phyloP scores from a whole-genome alignment of 805 yeast species.

The Peterozyma toletana region DNA sequence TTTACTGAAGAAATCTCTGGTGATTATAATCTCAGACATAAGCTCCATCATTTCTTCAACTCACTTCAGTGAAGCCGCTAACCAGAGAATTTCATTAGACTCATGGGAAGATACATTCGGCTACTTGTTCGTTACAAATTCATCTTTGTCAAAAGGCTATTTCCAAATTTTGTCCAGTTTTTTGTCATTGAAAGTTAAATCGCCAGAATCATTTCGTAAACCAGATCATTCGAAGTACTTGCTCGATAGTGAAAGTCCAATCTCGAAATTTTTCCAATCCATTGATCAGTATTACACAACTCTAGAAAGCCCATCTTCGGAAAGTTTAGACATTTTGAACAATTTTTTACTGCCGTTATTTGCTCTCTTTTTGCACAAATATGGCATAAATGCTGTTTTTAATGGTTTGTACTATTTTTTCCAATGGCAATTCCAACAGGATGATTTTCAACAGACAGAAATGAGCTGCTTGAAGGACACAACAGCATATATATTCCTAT shows the following conservation, averaged over 20 bases:
- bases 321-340: background rate
- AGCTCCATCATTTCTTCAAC: slow-evolving; percentile 4
- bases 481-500: slow-evolving; percentile 17
- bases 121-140: slow-evolving; percentile 4
- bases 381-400: slow-evolving; percentile 39
- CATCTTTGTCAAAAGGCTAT: background rate
- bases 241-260: slow-evolving; percentile 29
- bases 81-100: slow-evolving; percentile 9
- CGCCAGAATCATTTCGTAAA: slow-evolving; percentile 9
- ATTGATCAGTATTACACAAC: slow-evolving; percentile 20
- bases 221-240: slow-evolving; percentile 39
- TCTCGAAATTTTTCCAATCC: slow-evolving; percentile 29
- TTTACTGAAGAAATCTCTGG: background rate
- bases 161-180: slow-evolving; percentile 7
- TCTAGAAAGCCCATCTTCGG: slow-evolving; percentile 8
- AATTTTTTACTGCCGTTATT: slow-evolving; percentile 2
- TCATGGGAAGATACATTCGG: slow-evolving; percentile 8
- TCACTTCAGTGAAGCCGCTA: background rate
- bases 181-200: background rate
- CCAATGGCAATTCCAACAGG: slow-evolving; percentile 28
- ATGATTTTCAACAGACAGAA: slow-evolving; percentile 1
- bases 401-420: slow-evolving; percentile 38
- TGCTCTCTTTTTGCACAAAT: slow-evolving; percentile 19
- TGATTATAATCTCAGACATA: slow-evolving; percentile 3
- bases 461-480: slow-evolving; percentile 19